Conservation (phyloP, 1,139 yeast genomes). For the Geotrichum citri-aurantii region DNA sequence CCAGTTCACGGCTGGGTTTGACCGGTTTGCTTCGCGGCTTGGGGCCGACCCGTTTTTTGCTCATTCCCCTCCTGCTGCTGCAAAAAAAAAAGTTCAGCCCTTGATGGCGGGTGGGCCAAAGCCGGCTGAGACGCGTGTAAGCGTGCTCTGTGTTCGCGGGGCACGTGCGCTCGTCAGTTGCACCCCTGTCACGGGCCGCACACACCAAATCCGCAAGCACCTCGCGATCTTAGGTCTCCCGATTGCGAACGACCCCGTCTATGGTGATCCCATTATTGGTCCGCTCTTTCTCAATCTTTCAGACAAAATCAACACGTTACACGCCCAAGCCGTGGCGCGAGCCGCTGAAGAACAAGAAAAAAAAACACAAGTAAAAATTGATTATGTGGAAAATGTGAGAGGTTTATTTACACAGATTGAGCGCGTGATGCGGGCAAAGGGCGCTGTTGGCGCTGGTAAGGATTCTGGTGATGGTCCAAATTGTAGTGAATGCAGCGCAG, state of each 20-base stretch:
- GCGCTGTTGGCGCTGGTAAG: not conserved
- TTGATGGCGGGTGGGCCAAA: constrained; percentile 17
- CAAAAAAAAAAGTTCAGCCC: not conserved
- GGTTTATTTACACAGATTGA: not conserved
- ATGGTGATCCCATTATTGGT: constrained; percentile 26
- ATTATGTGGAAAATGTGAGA: not conserved
- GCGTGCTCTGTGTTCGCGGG: constrained; percentile 31
- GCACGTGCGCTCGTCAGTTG: constrained; percentile 52
- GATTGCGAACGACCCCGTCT: constrained; percentile 61
- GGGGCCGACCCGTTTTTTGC: not conserved
- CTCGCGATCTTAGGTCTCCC: constrained; percentile 60
- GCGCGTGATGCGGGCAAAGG: not conserved
- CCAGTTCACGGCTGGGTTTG: constrained; percentile 10
- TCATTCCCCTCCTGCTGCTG: not conserved
- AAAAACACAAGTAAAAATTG: not conserved
- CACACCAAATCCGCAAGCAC: constrained; percentile 76
- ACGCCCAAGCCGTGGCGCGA: not conserved
- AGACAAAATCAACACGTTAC: not conserved
- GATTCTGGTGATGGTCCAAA: not conserved
- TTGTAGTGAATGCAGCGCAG: constrained; percentile 6
- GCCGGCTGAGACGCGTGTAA: constrained; percentile 42
- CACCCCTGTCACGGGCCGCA: constrained; percentile 65
- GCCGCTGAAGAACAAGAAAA: not conserved
- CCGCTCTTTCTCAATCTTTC: not conserved
- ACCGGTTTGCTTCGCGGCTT: not conserved